Conservation (phyloP, 305 asterid species). For the Fraxinus ornus region DNA sequence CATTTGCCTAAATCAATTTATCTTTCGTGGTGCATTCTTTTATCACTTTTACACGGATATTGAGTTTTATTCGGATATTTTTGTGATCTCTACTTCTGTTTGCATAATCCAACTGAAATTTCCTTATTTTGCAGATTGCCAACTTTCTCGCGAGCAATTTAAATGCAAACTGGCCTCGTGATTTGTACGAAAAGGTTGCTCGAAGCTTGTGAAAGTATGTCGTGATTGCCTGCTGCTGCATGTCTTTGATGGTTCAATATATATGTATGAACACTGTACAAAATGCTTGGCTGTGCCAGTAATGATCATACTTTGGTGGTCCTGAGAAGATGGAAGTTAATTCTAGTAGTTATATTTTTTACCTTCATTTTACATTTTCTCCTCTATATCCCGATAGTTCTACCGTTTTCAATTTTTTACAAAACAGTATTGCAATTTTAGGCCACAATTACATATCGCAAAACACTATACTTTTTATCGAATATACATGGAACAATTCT, state of each 20-base stretch:
- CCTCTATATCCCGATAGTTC: neutral
- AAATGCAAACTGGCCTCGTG: constrained; percentile 93
- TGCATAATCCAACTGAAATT: constrained; percentile 3
- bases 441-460: neutral
- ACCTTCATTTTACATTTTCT: neutral
- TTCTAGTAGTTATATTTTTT: neutral
- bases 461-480: neutral
- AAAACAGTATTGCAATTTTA: neutral
- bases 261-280: constrained; percentile 1
- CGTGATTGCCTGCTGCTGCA: neutral
- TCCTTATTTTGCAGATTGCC: constrained; percentile 65
- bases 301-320: neutral
- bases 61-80: neutral
- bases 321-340: neutral
- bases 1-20: neutral
- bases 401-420: neutral
- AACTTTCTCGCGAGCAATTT: constrained; percentile 86
- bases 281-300: neutral
- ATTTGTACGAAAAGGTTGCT: constrained; percentile 82
- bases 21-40: neutral
- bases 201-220: constrained; percentile 51
- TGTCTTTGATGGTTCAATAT: neutral
- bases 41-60: neutral
- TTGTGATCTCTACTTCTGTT: neutral
- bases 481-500: neutral